Percentiles rank a stretch among this genome's conserved stretches.
Evolutionary conservation across 176 grass and related monocot genomes (phyloP).

Genomic region (Hordeum vulgare): DNA sequence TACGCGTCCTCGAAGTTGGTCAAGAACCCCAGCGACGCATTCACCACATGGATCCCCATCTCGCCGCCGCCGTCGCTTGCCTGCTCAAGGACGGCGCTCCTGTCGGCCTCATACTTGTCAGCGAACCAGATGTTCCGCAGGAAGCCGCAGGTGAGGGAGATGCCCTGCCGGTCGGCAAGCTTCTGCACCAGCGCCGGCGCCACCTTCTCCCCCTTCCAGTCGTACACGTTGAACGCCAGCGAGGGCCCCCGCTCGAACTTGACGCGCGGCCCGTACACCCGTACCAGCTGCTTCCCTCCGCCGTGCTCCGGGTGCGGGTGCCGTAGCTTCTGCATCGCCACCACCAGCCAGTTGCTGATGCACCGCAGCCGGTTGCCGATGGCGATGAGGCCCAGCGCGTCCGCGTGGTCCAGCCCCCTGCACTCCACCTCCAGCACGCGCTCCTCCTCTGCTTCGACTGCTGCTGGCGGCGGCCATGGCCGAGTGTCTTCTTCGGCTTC

Average conservation of each 20-base stretch:
- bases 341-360: slow-evolving; percentile 84
- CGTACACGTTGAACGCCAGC: slow-evolving; percentile 90
- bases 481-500: not conserved
- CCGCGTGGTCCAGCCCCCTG: slow-evolving; percentile 77
- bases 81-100: slow-evolving; percentile 40
- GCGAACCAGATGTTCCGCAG: slow-evolving; percentile 70
- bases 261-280: slow-evolving; percentile 64
- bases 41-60: slow-evolving; percentile 68
- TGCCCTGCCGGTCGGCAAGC: slow-evolving; percentile 79
- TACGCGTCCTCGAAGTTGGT: slow-evolving; percentile 91
- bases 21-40: slow-evolving; percentile 73
- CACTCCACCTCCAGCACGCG: slow-evolving; percentile 49
- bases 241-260: slow-evolving; percentile 78
- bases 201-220: slow-evolving; percentile 80
- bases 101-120: slow-evolving; percentile 49
- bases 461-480: not conserved
- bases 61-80: slow-evolving; percentile 19
- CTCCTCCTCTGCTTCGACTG: slow-evolving; percentile 1
- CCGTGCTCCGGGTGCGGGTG: slow-evolving; percentile 51
- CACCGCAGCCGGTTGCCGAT: slow-evolving; percentile 73
- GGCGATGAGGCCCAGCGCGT: slow-evolving; percentile 58
- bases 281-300: slow-evolving; percentile 46
- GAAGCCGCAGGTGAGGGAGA: slow-evolving; percentile 77
- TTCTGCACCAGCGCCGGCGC: slow-evolving; percentile 76
- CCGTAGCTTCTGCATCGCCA: slow-evolving; percentile 69